Base-by-base conservation (phyloP, 176 grass and related monocot species). In the Triticum timopheevii region DNA sequence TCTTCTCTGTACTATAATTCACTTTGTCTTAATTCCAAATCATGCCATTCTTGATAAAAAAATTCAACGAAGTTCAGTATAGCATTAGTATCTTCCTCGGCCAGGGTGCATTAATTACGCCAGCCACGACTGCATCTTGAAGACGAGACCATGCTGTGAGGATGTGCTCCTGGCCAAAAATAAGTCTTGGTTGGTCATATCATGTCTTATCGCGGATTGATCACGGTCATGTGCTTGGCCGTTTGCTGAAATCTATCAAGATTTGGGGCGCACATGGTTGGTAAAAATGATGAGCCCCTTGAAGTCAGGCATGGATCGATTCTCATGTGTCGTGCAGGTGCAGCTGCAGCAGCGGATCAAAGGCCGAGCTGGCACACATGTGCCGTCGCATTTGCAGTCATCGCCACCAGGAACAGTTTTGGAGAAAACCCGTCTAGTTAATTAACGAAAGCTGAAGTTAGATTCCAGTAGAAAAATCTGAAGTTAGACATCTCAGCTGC, bases 131-230 rank as follows among this genome's bases (percentile, higher is more conserved):
- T 27, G 12, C 9, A 33, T 77, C 50, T 52, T 10, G 73, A 30
- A 24, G 44, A 17, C 49, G 49, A 52, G 49, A 52, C 4, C 15
- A 52, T 52, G 49, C 1, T 58, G 0, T 58, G 52, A 54, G 73
- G 25, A 2, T 76, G 73, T 49, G 73, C 73, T 3, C 47, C 17
- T 12, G 40, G 25, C 39, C 56, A 70, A 35, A 35, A 13, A 71
- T 71, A 82, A 4, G 65, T 2, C 23, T 71, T 19, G 5, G 20
- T 40, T 61, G 50, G 73, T 35, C 34, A 34, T 7, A 6, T 83
- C 64, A 45, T 47, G 73, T 61, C 80, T 62, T 16, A 28, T 88
- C 86, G 42, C 13, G 80, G 50, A 31, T 73, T 44, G 72, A 88
- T 47, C 8, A 61, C 16, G 1, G 50, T 36, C 87, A 83, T 72